Base-by-base conservation (phyloP, 768 basidiomycete species). In the Mycena belliarum region DNA sequence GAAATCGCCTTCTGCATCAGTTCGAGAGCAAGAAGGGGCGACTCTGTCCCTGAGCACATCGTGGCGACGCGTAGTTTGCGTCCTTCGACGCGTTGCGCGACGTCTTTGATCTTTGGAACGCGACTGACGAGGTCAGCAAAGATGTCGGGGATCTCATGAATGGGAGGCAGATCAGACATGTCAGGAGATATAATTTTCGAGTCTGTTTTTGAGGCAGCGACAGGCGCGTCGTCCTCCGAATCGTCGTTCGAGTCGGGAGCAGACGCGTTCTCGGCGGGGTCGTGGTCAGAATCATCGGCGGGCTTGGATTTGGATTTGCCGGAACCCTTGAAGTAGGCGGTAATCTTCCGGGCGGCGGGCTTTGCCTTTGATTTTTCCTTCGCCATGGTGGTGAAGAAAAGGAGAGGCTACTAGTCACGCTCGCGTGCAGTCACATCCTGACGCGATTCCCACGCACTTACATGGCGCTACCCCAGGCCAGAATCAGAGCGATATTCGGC, bases 1-100 rank as follows among this genome's bases (percentile, higher is more conserved):
- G 83, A 72, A 63, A 96, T 82, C 6, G 88, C 83, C 57, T 88
- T 84, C 55, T 87, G 86, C 43, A 97, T 92, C 59, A 95, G 75
- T 28, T 91, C 88, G 44, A 98, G 78, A 15, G 95, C 95, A 33
- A 97, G 85, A 23, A 98, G 82, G 49, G 95, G 95, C 2, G 93
- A 93, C 68, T 98, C 95, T 7, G 95, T 98, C 24, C 95, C 95
- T 40, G 94, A 96, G 73, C 90, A 97, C 95, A 98, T 98, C 12
- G 95, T 98, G 5, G 94, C 95, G 57, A 98, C 84, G 71, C 94
- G 89, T 70, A 98, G 77, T 66, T 90, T 93, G 57, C 94, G 83
- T 2, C 94, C 93, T 56, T 80, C 72, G 46, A 92, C 73, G 43
- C 78, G 86, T 63, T 86, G 78, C 18, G 82, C 87, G 40, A 92